Conservation (phyloP, 441 rosid species). For the Adansonia grandidieri region DNA sequence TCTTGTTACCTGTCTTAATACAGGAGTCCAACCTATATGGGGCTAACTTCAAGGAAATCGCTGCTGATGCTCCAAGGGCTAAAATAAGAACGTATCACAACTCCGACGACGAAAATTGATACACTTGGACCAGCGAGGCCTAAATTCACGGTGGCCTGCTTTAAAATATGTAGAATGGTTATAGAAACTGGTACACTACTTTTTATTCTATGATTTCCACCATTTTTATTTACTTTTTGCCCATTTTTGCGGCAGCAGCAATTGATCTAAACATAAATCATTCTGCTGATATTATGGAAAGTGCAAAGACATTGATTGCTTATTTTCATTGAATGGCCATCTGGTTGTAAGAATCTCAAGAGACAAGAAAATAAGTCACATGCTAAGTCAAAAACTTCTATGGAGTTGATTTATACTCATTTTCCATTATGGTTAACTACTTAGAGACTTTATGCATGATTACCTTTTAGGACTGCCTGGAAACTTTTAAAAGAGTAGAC, state of each 20-base stretch:
- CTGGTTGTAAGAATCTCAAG: not conserved
- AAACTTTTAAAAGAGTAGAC: not conserved
- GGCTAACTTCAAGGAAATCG: constrained; percentile 86
- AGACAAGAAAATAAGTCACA: not conserved
- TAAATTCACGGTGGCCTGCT: not conserved
- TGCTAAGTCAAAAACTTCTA: not conserved
- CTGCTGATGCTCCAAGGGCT: constrained; percentile 91
- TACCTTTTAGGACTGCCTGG: not conserved
- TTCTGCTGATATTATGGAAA: not conserved
- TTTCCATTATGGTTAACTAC: not conserved
- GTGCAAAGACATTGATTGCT: not conserved
- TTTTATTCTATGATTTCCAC: not conserved
- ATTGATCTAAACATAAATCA: not conserved
- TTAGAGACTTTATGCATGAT: not conserved
- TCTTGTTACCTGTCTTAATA: constrained; percentile 7
- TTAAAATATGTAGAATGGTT: not conserved
- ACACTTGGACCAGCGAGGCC: too few relatives aligned
- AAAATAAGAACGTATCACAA: constrained; percentile 67
- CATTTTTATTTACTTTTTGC: not conserved
- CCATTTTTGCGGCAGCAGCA: not conserved
- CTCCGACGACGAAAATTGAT: constrained; percentile 69
- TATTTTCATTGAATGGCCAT: not conserved
- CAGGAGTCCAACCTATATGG: constrained; percentile 96
- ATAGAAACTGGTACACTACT: not conserved
- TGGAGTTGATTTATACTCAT: not conserved